phyloP scores from a whole-genome alignment of 2,329 filamentous ascomycete genomes.

The Polytolypa hystricis region DNA sequence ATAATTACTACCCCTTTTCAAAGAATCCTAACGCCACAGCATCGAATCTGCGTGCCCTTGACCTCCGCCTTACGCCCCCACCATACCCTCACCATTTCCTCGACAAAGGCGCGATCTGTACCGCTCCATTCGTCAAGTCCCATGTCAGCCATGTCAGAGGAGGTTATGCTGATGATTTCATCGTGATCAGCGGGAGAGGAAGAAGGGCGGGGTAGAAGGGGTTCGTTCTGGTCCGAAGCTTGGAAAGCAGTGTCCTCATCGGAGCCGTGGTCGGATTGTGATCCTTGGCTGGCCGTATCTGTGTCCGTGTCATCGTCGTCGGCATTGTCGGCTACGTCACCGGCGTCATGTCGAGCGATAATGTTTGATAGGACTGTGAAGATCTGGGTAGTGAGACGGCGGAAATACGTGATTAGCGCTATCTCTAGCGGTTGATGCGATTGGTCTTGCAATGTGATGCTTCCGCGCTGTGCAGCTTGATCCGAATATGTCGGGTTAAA shows the following conservation, averaged over 20 bases:
- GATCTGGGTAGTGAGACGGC: conserved; percentile 36
- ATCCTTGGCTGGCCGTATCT: background rate
- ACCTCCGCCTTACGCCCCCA: conserved; percentile 35
- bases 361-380: conserved; percentile 35
- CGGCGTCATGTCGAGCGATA: conserved; percentile 29
- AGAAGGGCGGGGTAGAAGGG: conserved; percentile 1
- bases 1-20: too few species aligned
- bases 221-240: background rate
- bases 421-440: conserved; percentile 33
- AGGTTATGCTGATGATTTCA: conserved; percentile 27
- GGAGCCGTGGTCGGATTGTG: background rate
- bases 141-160: conserved; percentile 38
- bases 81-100: conserved; percentile 36
- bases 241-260: background rate
- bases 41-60: conserved; percentile 33
- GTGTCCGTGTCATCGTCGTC: conserved; percentile 16
- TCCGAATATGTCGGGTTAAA: conserved; percentile 15
- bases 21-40: conserved; percentile 38
- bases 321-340: conserved; percentile 12
- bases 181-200: conserved; percentile 7
- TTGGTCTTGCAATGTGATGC: conserved; percentile 18
- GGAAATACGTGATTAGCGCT: conserved; percentile 40
- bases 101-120: conserved; percentile 35
- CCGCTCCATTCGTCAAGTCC: conserved; percentile 40
- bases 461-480: conserved; percentile 18